Evolutionary conservation across 352 stramenopile genomes (phyloP).

Genomic region (Elongisporangium senticosum): DNA sequence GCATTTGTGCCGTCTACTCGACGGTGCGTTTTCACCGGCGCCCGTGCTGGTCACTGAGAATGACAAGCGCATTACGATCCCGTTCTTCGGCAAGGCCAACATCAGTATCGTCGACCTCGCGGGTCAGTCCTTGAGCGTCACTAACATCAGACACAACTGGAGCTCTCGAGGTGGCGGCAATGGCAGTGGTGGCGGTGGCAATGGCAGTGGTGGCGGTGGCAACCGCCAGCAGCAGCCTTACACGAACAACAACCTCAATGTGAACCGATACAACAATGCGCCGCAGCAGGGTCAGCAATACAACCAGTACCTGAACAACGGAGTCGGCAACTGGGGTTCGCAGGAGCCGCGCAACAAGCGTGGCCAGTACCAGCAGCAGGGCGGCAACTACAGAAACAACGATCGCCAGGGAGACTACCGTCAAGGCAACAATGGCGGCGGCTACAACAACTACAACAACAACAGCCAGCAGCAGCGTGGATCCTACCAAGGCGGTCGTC

Average conservation of each 20-base stretch:
- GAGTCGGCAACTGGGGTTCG: slow-evolving; percentile 71
- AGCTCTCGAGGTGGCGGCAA: slow-evolving; percentile 32
- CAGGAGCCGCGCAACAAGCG: slow-evolving; percentile 77
- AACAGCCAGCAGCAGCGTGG: slow-evolving; percentile 7
- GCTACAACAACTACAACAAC: slow-evolving; percentile 23
- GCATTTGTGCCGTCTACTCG: slow-evolving; percentile 57
- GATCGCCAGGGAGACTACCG: slow-evolving; percentile 22
- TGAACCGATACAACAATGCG: slow-evolving; percentile 38
- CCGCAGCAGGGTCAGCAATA: slow-evolving; percentile 39
- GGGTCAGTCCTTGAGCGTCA: slow-evolving; percentile 35
- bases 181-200: slow-evolving; percentile 18
- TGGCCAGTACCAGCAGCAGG: slow-evolving; percentile 37
- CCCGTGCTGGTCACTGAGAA: slow-evolving; percentile 46
- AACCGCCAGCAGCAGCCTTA: slow-evolving; percentile 35
- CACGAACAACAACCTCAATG: slow-evolving; percentile 63
- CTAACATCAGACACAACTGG: slow-evolving; percentile 55
- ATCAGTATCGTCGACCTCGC: slow-evolving; percentile 85
- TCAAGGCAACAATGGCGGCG: slow-evolving; percentile 17
- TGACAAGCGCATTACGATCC: slow-evolving; percentile 67
- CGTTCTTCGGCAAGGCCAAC: slow-evolving; percentile 78
- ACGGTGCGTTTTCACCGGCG: slow-evolving; percentile 32
- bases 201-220: slow-evolving; percentile 18
- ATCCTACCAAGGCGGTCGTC: slow-evolving; percentile 8
- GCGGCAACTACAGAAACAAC: slow-evolving; percentile 12
- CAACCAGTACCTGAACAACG: slow-evolving; percentile 75